These are phyloP conservation scores for Plenodomus tracheiphilus DNA, from an alignment of 2,329 filamentous ascomycete species.

Conservation along the genomic window DNA sequence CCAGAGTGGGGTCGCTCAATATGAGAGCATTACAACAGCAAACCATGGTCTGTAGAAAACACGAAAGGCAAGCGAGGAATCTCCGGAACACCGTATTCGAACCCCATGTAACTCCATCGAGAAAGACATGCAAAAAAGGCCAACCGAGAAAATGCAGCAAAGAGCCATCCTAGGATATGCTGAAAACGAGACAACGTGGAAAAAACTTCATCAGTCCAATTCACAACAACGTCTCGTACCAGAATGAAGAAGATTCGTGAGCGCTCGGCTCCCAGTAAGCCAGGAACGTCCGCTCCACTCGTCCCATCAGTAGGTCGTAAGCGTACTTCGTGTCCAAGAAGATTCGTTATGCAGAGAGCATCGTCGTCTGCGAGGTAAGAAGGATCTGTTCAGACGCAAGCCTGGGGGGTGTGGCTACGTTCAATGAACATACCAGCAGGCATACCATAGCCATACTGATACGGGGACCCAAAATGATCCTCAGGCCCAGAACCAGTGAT, in stretches of 20 bases:
- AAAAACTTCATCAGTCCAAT: constrained; percentile 23
- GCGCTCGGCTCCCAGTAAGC: constrained; percentile 28
- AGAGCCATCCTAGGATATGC: constrained; percentile 33
- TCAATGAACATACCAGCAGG: constrained; percentile 52
- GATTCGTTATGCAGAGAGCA: constrained; percentile 36
- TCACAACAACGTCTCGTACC: constrained; percentile 35
- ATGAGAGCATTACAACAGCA: constrained; percentile 36
- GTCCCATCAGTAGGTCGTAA: constrained; percentile 40
- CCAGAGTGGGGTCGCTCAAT: constrained; percentile 35
- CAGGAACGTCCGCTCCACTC: constrained; percentile 41
- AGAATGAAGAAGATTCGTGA: constrained; percentile 38
- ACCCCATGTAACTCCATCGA: constrained; percentile 28
- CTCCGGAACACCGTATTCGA: constrained; percentile 23
- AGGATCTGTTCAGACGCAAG: constrained; percentile 36
- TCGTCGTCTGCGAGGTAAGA: constrained; percentile 5
- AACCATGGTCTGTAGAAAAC: constrained; percentile 29
- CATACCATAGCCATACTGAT: constrained; percentile 47
- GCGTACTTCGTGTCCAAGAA: constrained; percentile 41
- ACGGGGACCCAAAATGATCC: constrained; percentile 47
- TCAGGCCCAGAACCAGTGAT: constrained; percentile 45
- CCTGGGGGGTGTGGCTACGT: constrained; percentile 49
- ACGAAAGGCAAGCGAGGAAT: constrained; percentile 19
- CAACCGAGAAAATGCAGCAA: constrained; percentile 40
- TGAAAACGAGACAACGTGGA: constrained; percentile 20
- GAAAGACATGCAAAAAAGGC: constrained; percentile 39